Base-by-base conservation (phyloP, 306 rosid genomes). In the Dryas octopetala region DNA sequence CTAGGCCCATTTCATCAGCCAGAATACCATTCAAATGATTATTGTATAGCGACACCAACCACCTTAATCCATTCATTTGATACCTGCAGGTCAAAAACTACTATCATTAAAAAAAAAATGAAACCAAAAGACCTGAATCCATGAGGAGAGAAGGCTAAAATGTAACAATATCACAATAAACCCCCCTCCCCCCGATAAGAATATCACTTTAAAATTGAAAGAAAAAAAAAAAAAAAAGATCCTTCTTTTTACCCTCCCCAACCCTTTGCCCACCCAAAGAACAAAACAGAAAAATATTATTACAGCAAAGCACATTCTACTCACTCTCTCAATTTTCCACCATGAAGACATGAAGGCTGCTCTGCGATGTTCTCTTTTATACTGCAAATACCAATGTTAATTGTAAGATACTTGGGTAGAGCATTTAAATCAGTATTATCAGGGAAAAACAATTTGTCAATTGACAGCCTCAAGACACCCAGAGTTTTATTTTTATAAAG, bases 1-100 rank as follows among this genome's bases (percentile, higher is more conserved):
- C 99, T 38, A 96, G 91, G 76, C 99, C 99, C 99, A 92, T 96
- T 88, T 96, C 99, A 83, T 96, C 99, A 28, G 99, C 99, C 60
- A 96, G 98, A 77, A 96, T 96, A 85, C 99, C 99, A 80, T 96
- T 96, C 88, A 96, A 80, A 83, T 92, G 99, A 79, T 96, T 96
- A 82, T 96, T 96, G 74, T 96, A 96, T 65, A 96, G 83, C 11
- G 99, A 96, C 80, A 96, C 97, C 84, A 96, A 75, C 99, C 99
- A 96, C 84, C 99, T 86, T 76, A 96, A 86, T 62, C 99, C 99
- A 82, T 90, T 96, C 99, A 96, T 92, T 88, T 92, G 99, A 86
- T 96, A 96, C 92, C 99, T 96, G 80, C 74, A 68, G 60, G 49
- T 57, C 73, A 82, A 84, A 83, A 80, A n/a, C 58, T 70, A 63